Base-by-base conservation (phyloP, 106 monocot genomes). In the Hemerocallis citrina region DNA sequence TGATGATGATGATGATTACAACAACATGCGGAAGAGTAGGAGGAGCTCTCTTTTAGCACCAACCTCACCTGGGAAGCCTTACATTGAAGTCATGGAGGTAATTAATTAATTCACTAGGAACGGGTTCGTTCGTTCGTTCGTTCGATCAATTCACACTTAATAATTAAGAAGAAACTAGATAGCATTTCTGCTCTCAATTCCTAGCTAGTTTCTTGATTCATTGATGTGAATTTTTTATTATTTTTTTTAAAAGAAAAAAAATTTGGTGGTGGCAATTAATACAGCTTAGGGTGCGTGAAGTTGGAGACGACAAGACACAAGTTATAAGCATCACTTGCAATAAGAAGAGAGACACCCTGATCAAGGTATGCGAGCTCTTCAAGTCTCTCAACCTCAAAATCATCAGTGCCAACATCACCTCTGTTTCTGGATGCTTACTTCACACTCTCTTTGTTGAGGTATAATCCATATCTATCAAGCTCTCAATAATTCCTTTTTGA, bases 371-470 rank as follows among this genome's bases (percentile, higher is more conserved):
- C 40, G 38, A 85, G 48, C 50, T 72, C 25, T 70, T 93, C 41
- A 68, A 85, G 65, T 71, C 66, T 3, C 79, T 93, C 43, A 52
- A 72, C 39, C 74, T 93, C 45, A 74, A 69, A 17, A 69, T 79
- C 43, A 47, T 88, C 57, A 65, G 70, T 2, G 85, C 88, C 45
- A 93, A 72, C 74, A 81, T 93, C 64, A 79, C 81, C 39, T 68
- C 84, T 23, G 47, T 85, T 43, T 71, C 81, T 21, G 85, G 77
- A 0, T 81, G 66, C 28, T 75, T 88, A 16, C 33, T 85, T 6
- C 84, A 88, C 68, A 85, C 93, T 10, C 50, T 93, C 34, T 85
- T 81, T 39, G 70, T 93, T 50, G 88, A 92, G 92, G 92, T 92
- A 70, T 19, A n/a, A 38, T 5, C 11, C 37, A 6, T 21, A 4